Base-by-base conservation (phyloP, 805 yeast species). In the Pichia rugopelliculosa region DNA sequence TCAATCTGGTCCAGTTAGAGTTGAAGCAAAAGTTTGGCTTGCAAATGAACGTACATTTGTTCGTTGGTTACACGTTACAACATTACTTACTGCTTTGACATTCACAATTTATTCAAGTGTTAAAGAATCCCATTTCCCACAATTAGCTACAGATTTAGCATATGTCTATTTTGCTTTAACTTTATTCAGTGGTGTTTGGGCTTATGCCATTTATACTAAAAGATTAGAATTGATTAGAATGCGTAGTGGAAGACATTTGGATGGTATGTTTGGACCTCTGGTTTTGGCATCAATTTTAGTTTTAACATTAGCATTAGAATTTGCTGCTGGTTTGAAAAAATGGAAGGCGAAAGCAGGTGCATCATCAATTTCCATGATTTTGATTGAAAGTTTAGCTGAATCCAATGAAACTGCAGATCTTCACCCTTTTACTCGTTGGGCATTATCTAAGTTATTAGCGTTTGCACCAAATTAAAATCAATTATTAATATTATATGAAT, bases 11-110 rank as follows among this genome's bases (percentile, higher is more conserved):
- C 93, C 96, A 1, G 79, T 89, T 47, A 89, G 86, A 67, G 90
- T 93, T 49, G 99, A 93, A 70, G 95, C 98, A 26, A 93, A 93
- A 62, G 99, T 93, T 13, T 93, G 98, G 97, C 74, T 93, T 54
- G 99, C 99, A 25, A 93, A 93, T 62, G 99, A 93, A 70, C 84
- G 99, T 66, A 93, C 99, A 4, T 91, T 90, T 70, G 84, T 87
- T 72, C 79, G 95, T 66, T 93, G 99, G 99, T 73, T 93, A 55
- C 89, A 84, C 53, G 91, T 91, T 21, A 85, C 95, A 13, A 80
- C 95, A 0, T 71, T 93, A 61, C 74, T 93, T 56, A 81, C 96
- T 20, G 82, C 90, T 0, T 69, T 93, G 58, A 88, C 98, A 0
- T 89, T 90, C 60, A 75, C 72, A 15, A 77, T 93, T 47, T 87